Percentiles rank a stretch among this genome's conserved stretches.
phyloP scores from a whole-genome alignment of 2,329 filamentous ascomycete species.

The Myotisia sp. region DNA sequence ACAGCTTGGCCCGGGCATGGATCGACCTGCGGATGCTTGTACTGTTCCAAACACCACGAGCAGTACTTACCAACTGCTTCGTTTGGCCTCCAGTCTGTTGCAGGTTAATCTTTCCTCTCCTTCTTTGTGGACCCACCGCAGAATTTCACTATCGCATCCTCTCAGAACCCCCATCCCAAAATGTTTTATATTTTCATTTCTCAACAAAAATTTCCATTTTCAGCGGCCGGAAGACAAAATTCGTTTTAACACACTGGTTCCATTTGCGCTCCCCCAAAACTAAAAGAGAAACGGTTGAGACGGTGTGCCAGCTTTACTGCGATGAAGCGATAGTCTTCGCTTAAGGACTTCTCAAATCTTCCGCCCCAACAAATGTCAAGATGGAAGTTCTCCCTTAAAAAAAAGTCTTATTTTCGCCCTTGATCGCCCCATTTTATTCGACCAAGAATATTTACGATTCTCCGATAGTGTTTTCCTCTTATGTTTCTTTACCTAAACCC shows the following conservation, averaged over 20 bases:
- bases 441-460: slow-evolving; percentile 3
- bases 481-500: not conserved
- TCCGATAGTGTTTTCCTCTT: not conserved
- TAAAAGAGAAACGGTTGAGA: too few species aligned
- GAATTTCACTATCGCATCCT: too few species aligned
- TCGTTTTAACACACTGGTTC: too few species aligned
- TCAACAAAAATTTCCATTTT: not conserved
- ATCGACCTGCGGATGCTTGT: slow-evolving; percentile 34
- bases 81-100: slow-evolving; percentile 35
- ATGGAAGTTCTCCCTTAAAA: too few species aligned
- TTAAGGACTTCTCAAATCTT: too few species aligned
- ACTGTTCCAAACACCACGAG: slow-evolving; percentile 37
- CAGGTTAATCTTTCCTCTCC: slow-evolving; percentile 20
- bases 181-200: not conserved
- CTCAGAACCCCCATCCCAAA: too few species aligned
- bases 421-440: not conserved
- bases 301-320: too few species aligned
- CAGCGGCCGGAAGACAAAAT: too few species aligned
- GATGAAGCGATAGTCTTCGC: too few species aligned
- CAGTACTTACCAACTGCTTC: slow-evolving; percentile 34
- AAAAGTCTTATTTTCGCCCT: not conserved
- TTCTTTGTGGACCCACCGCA: too few species aligned
- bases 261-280: too few species aligned
- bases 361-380: too few species aligned
- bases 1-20: slow-evolving; percentile 35